Evolutionary conservation across 257 asterid species (phyloP).

Genomic region (Petunia secreta): DNA sequence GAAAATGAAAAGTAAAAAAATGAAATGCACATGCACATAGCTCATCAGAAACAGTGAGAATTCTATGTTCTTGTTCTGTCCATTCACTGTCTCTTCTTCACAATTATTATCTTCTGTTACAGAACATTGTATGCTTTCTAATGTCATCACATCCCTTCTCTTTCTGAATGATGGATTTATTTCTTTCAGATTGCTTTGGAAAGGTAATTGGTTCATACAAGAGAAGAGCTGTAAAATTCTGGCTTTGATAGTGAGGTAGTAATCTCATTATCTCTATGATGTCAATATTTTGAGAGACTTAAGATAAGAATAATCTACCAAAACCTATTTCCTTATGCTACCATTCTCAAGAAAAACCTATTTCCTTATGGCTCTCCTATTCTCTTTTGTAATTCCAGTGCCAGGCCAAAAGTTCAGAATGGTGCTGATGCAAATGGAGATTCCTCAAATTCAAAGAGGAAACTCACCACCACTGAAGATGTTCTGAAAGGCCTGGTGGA

Average conservation of each 20-base stretch:
- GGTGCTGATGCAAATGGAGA: slow-evolving; percentile 51
- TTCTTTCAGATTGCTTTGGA: slow-evolving; percentile 75
- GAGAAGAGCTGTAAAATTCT: slow-evolving; percentile 96
- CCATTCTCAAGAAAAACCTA: slow-evolving; percentile 17
- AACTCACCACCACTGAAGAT: slow-evolving; percentile 59
- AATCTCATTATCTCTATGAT: background rate
- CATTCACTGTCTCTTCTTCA: background rate
- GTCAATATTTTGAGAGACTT: slow-evolving; percentile 20
- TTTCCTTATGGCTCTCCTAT: background rate
- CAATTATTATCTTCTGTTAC: background rate
- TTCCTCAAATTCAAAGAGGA: slow-evolving; percentile 58
- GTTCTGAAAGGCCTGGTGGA: slow-evolving; percentile 82
- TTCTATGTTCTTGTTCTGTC: background rate
- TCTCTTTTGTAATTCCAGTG: slow-evolving; percentile 52
- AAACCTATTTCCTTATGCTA: slow-evolving; percentile 15
- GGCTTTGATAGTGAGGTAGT: slow-evolving; percentile 75
- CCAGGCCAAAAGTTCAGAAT: slow-evolving; percentile 62
- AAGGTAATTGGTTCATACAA: slow-evolving; percentile 93
- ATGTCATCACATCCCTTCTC: background rate
- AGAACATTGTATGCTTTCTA: background rate
- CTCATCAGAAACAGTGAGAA: background rate
- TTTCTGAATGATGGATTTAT: slow-evolving; percentile 8
- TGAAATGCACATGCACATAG: background rate
- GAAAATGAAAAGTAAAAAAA: background rate
- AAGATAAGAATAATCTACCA: slow-evolving; percentile 1